These are phyloP conservation scores for Lactarius hengduanensis DNA, from an alignment of 768 basidiomycete genomes.

Conservation along the genomic window DNA sequence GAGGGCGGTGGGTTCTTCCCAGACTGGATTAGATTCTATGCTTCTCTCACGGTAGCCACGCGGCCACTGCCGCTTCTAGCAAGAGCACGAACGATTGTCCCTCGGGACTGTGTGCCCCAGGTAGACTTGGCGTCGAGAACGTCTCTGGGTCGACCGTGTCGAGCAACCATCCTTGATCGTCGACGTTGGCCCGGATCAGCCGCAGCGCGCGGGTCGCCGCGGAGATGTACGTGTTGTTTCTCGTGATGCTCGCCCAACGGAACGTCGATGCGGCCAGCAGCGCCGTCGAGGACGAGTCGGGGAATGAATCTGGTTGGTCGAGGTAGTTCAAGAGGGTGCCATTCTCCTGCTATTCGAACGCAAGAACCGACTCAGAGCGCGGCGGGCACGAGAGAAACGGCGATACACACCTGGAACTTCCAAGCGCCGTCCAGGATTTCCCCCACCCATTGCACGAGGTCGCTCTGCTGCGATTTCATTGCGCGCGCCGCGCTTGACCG, in stretches of 20 bases:
- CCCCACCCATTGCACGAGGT: slow-evolving; percentile 52
- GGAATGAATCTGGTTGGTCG: slow-evolving; percentile 48
- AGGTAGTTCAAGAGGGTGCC: slow-evolving; percentile 56
- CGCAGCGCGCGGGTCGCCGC: slow-evolving; percentile 43
- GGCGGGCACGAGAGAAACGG: neutral
- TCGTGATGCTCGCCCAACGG: slow-evolving; percentile 48
- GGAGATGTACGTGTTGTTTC: slow-evolving; percentile 39
- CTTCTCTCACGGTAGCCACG: neutral
- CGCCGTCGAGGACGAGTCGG: slow-evolving; percentile 55
- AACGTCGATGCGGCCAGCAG: slow-evolving; percentile 57
- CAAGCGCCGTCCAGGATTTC: slow-evolving; percentile 49
- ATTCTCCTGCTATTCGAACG: slow-evolving; percentile 37
- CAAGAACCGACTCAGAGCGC: neutral
- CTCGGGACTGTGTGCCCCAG: slow-evolving; percentile 26
- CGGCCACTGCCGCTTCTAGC: slow-evolving; percentile 26
- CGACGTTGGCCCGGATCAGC: slow-evolving; percentile 41
- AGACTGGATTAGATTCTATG: neutral
- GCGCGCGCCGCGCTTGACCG: slow-evolving; percentile 40
- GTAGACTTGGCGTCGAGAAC: slow-evolving; percentile 16
- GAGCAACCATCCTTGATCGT: slow-evolving; percentile 31
- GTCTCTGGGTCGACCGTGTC: slow-evolving; percentile 21
- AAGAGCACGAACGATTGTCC: slow-evolving; percentile 30
- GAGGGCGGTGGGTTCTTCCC: neutral
- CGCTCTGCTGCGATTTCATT: slow-evolving; percentile 41
- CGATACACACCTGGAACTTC: slow-evolving; percentile 41